Evolutionary conservation across 192 early-diverging fungal genomes (phyloP).

Genomic region (Entomortierella lignicola): DNA sequence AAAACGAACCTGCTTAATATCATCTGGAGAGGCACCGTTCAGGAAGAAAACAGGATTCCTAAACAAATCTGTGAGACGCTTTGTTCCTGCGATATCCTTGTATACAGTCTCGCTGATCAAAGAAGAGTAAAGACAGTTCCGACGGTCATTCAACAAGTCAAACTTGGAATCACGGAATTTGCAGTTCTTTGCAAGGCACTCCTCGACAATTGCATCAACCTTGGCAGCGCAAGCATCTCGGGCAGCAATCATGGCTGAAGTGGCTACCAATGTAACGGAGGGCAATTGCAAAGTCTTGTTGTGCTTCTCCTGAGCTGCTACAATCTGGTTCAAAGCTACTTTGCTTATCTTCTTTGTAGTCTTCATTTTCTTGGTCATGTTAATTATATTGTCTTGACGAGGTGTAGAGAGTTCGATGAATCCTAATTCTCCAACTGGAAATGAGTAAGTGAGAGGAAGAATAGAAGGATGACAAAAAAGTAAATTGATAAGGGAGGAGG

Average conservation of each 20-base stretch:
- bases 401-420: neutral
- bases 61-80: slow-evolving; percentile 56
- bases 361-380: slow-evolving; percentile 33
- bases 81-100: slow-evolving; percentile 37
- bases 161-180: slow-evolving; percentile 50
- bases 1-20: slow-evolving; percentile 49
- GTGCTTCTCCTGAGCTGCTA: slow-evolving; percentile 36
- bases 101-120: slow-evolving; percentile 48
- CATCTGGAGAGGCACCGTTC: slow-evolving; percentile 52
- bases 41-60: slow-evolving; percentile 62
- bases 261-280: slow-evolving; percentile 34
- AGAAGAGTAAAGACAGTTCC: slow-evolving; percentile 47
- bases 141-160: slow-evolving; percentile 48
- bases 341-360: slow-evolving; percentile 23
- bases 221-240: slow-evolving; percentile 33
- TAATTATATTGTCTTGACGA: neutral
- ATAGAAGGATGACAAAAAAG: too few species aligned
- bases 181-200: slow-evolving; percentile 43
- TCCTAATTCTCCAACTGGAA: too few species aligned
- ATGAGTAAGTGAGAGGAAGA: too few species aligned
- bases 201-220: slow-evolving; percentile 50
- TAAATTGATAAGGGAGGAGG: too few species aligned
- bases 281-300: slow-evolving; percentile 37
- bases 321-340: slow-evolving; percentile 2
- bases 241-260: slow-evolving; percentile 37